Conservation (phyloP, 2,329 filamentous ascomycete species). For the Beauveria varroae region DNA sequence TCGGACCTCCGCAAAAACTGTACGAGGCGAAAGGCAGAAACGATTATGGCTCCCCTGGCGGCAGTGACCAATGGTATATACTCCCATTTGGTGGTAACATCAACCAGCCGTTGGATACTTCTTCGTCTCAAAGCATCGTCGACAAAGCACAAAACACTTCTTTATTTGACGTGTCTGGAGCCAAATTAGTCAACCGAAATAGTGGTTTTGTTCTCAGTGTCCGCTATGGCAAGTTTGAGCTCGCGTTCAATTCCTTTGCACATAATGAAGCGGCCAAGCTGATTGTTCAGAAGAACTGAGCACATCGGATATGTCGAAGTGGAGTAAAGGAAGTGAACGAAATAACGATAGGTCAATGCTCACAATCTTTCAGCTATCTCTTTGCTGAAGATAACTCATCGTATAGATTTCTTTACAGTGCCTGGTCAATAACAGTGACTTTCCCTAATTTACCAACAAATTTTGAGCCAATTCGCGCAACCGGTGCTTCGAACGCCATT, state of each 20-base stretch:
- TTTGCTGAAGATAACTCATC: too few relatives aligned
- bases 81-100: neutral
- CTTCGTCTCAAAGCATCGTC: neutral
- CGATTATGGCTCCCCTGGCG: neutral
- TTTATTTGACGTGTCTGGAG: neutral
- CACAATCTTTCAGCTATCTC: too few relatives aligned
- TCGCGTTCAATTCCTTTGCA: neutral
- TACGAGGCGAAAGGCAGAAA: neutral
- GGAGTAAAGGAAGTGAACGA: neutral
- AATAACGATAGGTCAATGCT: neutral
- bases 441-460: neutral
- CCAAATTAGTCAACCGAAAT: neutral
- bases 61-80: neutral
- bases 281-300: neutral
- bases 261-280: neutral
- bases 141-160: neutral
- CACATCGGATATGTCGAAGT: neutral
- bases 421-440: neutral
- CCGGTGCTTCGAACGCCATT: slow-evolving; percentile 3
- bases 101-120: neutral
- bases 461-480: neutral
- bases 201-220: neutral
- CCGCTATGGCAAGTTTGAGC: neutral
- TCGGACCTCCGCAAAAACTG: neutral
- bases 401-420: neutral